Evolutionary conservation across 306 rosid genomes (phyloP).

Genomic region (Begonia fuchsioides): DNA sequence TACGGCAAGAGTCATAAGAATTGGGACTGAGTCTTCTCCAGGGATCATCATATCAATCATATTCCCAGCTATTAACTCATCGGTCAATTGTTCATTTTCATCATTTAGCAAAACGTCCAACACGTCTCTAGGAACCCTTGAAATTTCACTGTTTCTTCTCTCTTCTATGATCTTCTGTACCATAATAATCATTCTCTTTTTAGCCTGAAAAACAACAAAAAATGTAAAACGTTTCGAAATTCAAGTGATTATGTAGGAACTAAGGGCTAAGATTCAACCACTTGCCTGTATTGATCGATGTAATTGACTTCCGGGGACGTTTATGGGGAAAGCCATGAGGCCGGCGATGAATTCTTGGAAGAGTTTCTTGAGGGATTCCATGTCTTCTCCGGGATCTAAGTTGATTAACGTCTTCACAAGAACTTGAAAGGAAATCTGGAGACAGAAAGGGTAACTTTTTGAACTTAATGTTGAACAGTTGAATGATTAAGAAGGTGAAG

Average conservation of each 20-base stretch:
- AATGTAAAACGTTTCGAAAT: no score
- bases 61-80: constrained; percentile 75
- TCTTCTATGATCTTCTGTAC: constrained; percentile 40
- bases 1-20: constrained; percentile 76
- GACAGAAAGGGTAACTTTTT: constrained; percentile 27
- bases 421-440: constrained; percentile 82
- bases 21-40: constrained; percentile 97
- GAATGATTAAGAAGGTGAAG: constrained; percentile 24
- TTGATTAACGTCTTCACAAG: constrained; percentile 77
- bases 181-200: constrained; percentile 68
- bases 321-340: constrained; percentile 80
- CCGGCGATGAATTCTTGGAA: constrained; percentile 87
- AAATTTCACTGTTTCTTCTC: constrained; percentile 30
- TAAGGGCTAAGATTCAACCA: no score
- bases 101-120: constrained; percentile 74
- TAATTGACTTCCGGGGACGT: constrained; percentile 75
- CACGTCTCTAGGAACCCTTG: constrained; percentile 52
- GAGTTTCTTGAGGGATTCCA: constrained; percentile 62
- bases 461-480: no score
- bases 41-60: constrained; percentile 99
- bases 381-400: constrained; percentile 66
- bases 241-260: no score
- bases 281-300: constrained; percentile 74
- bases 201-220: constrained; percentile 51
- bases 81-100: constrained; percentile 50